phyloP scores from a whole-genome alignment of 176 grass and related monocot species.

The Thalia dealbata region DNA sequence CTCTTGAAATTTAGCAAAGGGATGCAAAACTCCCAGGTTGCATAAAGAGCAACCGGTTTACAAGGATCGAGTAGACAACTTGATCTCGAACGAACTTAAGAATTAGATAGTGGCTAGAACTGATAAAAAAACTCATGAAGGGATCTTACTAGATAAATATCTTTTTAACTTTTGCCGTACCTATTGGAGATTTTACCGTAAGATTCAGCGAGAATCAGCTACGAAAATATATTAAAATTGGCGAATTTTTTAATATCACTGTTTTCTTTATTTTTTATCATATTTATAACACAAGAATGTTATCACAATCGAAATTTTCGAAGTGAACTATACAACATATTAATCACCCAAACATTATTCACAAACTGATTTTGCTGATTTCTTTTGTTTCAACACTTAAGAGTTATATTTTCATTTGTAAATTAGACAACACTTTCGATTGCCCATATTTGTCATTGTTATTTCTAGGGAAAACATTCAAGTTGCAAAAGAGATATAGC shows the following conservation, averaged over 20 bases:
- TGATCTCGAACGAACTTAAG: too few relatives aligned
- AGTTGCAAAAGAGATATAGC: background rate
- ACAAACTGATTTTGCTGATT: background rate
- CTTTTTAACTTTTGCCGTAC: too few relatives aligned
- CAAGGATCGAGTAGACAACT: too few relatives aligned
- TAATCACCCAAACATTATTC: background rate
- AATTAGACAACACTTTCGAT: background rate
- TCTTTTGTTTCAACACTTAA: background rate
- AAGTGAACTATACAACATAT: background rate
- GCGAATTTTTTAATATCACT: background rate
- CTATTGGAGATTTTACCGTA: background rate
- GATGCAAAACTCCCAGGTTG: too few relatives aligned
- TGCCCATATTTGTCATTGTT: background rate
- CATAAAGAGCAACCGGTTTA: too few relatives aligned
- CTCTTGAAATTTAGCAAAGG: too few relatives aligned
- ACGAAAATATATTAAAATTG: too few relatives aligned
- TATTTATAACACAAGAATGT: too few relatives aligned
- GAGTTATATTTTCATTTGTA: background rate
- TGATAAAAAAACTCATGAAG: too few relatives aligned
- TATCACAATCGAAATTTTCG: too few relatives aligned
- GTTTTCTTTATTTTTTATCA: background rate
- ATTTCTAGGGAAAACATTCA: background rate
- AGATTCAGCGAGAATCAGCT: background rate
- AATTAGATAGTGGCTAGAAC: too few relatives aligned
- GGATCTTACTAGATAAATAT: too few relatives aligned